Conservation (phyloP, 768 basidiomycete species). For the Roridomyces roridus region DNA sequence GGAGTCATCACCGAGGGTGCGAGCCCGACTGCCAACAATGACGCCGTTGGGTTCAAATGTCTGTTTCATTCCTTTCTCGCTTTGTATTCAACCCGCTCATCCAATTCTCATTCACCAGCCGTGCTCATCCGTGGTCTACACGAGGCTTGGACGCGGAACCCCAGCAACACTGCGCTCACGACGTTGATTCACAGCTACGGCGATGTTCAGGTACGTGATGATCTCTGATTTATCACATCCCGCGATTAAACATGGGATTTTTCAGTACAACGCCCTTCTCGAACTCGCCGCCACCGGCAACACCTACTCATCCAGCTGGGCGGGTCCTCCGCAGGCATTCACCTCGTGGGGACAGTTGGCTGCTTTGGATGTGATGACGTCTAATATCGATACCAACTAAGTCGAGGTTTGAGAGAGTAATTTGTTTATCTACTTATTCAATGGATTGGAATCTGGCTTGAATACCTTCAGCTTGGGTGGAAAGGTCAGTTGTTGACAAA, state of each 20-base stretch:
- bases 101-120: slow-evolving; percentile 26
- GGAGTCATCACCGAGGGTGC: slow-evolving; percentile 61
- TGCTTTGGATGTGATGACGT: slow-evolving; percentile 49
- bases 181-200: slow-evolving; percentile 54
- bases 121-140: slow-evolving; percentile 54
- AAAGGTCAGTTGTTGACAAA: no score
- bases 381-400: slow-evolving; percentile 44
- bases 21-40: slow-evolving; percentile 45
- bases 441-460: no score
- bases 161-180: slow-evolving; percentile 41
- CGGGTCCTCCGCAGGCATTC: slow-evolving; percentile 50
- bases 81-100: background rate
- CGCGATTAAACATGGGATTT: background rate
- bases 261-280: slow-evolving; percentile 55
- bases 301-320: slow-evolving; percentile 54
- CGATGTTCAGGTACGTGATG: slow-evolving; percentile 51
- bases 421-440: no score
- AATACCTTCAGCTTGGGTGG: no score
- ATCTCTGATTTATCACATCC: background rate
- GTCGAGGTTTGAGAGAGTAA: background rate
- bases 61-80: background rate
- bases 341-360: slow-evolving; percentile 59
- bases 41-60: slow-evolving; percentile 62
- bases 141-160: slow-evolving; percentile 50
- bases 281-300: slow-evolving; percentile 51